Conservation (phyloP, 202 grass and related monocot genomes). For the Tripidium arundinaceum region DNA sequence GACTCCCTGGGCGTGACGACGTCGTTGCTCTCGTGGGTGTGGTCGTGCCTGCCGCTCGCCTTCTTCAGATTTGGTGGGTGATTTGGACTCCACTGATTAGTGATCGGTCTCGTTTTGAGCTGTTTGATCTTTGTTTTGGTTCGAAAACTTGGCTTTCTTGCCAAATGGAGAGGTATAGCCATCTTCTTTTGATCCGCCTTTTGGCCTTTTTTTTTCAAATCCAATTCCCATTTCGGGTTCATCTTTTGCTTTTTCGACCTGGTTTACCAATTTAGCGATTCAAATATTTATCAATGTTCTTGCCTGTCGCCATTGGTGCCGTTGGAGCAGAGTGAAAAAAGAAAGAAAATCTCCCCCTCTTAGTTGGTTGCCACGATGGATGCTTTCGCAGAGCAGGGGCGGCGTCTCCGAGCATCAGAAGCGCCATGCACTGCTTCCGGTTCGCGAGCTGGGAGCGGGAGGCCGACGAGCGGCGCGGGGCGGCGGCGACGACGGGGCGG, state of each 20-base stretch:
- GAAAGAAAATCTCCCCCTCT: not conserved
- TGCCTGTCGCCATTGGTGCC: not conserved
- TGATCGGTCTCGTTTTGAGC: not conserved
- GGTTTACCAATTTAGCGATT: too few species aligned
- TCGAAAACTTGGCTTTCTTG: not conserved
- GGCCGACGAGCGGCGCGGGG: constrained; percentile 2
- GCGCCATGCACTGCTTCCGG: constrained; percentile 70
- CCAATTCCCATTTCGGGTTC: not conserved
- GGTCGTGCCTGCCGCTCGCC: not conserved
- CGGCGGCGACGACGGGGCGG: not conserved
- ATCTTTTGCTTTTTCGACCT: not conserved
- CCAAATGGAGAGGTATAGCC: constrained; percentile 9
- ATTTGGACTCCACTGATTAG: not conserved
- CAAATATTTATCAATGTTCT: not conserved
- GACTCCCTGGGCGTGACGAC: not conserved
- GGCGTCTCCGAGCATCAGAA: constrained; percentile 9
- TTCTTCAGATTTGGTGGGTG: constrained; percentile 16
- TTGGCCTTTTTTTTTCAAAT: not conserved
- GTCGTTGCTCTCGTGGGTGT: not conserved
- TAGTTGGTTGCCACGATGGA: not conserved
- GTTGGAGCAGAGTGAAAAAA: not conserved
- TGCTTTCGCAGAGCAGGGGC: constrained; percentile 21
- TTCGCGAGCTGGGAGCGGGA: constrained; percentile 54
- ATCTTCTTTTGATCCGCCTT: not conserved
- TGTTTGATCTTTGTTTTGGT: not conserved